phyloP scores from a whole-genome alignment of 2,329 filamentous ascomycete genomes.

The Elsinoe batatas region DNA sequence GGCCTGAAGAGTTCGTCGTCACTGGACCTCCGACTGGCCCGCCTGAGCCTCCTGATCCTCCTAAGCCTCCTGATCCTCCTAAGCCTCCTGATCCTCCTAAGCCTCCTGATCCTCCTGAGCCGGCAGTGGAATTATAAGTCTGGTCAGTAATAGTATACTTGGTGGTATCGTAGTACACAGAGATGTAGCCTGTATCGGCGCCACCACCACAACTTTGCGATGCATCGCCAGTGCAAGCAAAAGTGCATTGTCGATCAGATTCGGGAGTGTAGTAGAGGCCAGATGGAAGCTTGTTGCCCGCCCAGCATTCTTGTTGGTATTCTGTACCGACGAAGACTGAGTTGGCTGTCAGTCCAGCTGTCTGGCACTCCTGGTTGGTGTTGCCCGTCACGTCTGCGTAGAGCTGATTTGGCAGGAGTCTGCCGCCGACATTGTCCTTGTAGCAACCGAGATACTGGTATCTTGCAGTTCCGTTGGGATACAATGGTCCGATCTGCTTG shows the following conservation, averaged over 20 bases:
- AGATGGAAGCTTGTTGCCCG: slow-evolving; percentile 12
- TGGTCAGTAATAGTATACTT: slow-evolving; percentile 21
- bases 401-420: slow-evolving; percentile 24
- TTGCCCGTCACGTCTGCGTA: slow-evolving; percentile 19
- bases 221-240: slow-evolving; percentile 38
- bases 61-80: too few species aligned
- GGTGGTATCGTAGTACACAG: slow-evolving; percentile 36
- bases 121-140: slow-evolving; percentile 15
- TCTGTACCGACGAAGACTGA: slow-evolving; percentile 20
- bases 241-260: slow-evolving; percentile 33
- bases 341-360: slow-evolving; percentile 21
- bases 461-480: slow-evolving; percentile 21
- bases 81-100: too few species aligned
- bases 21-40: slow-evolving; percentile 12
- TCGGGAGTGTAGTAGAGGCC: slow-evolving; percentile 19
- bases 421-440: slow-evolving; percentile 22
- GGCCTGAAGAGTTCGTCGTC: slow-evolving; percentile 22
- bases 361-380: slow-evolving; percentile 25
- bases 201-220: slow-evolving; percentile 44
- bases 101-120: slow-evolving; percentile 10
- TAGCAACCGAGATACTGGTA: slow-evolving; percentile 28
- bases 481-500: slow-evolving; percentile 28
- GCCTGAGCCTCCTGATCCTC: slow-evolving; percentile 7
- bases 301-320: slow-evolving; percentile 11
- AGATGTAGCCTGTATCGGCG: slow-evolving; percentile 36